Percentiles rank a stretch among this genome's conserved stretches.
These are phyloP conservation scores for Phalaenopsis equestris DNA, from an alignment of 106 monocot genomes.

Conservation along the genomic window DNA sequence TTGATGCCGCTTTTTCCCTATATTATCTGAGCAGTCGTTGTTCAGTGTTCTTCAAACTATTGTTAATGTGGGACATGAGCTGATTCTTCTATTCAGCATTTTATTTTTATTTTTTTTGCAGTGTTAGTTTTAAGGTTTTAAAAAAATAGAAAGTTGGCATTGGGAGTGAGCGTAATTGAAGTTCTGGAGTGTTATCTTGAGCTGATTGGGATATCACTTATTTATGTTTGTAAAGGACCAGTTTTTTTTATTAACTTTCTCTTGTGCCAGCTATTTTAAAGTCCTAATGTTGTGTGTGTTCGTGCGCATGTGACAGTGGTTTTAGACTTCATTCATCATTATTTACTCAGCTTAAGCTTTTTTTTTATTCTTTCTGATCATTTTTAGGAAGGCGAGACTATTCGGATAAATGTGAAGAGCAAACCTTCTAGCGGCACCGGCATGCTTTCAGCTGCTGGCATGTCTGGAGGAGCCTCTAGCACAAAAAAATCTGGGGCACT, in stretches of 20 bases:
- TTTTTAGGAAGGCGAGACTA: constrained; percentile 90
- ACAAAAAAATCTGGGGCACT: constrained; percentile 28
- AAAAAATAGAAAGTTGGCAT: neutral
- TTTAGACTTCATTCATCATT: neutral
- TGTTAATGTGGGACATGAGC: neutral
- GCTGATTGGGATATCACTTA: neutral
- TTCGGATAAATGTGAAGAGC: constrained; percentile 91
- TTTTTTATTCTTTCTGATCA: neutral
- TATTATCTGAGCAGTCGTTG: neutral
- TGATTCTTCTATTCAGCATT: neutral
- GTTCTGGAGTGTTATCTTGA: neutral
- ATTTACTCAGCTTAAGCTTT: neutral
- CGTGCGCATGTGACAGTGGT: neutral
- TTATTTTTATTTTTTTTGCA: neutral
- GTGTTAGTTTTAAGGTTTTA: neutral
- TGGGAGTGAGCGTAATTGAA: neutral
- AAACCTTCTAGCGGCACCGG: constrained; percentile 58
- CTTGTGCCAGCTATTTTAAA: neutral
- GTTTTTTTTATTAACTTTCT: neutral
- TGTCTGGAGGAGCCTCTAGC: constrained; percentile 34
- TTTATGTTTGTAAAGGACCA: neutral
- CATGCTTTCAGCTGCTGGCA: constrained; percentile 80
- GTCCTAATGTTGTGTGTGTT: neutral
- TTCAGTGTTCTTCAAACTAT: neutral
- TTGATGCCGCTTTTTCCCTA: neutral